Evolutionary conservation across 345 rosid genomes (phyloP).

Genomic region (thale cress (Arabidopsis thaliana)): DNA sequence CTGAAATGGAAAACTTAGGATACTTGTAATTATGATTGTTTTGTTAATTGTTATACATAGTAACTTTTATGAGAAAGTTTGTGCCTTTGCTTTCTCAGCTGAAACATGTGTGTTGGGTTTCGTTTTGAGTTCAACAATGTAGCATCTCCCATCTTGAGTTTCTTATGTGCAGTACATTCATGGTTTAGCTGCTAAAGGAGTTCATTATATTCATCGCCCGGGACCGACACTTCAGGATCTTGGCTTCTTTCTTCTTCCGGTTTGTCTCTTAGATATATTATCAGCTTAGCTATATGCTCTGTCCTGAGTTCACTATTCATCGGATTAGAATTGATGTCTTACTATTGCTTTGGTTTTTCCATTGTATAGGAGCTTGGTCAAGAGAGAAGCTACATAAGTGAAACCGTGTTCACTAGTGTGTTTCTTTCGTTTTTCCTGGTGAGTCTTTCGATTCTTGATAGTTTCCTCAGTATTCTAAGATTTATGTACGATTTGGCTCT

Average conservation of each 20-base stretch:
- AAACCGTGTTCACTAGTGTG: slow-evolving; percentile 69
- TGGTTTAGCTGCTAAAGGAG: slow-evolving; percentile 92
- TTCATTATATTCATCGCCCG: slow-evolving; percentile 88
- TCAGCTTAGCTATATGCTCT: slow-evolving; percentile 4
- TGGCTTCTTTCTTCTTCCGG: slow-evolving; percentile 92
- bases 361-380: slow-evolving; percentile 86
- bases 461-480: not conserved
- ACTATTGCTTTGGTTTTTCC: slow-evolving; percentile 19
- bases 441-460: slow-evolving; percentile 44
- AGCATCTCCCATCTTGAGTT: not conserved
- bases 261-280: slow-evolving; percentile 44
- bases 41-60: slow-evolving; percentile 39
- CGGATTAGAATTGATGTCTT: slow-evolving; percentile 18
- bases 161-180: slow-evolving; percentile 45
- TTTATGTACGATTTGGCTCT: not conserved
- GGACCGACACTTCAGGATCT: slow-evolving; percentile 88
- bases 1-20: slow-evolving; percentile 34
- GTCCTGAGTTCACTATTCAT: not conserved
- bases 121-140: slow-evolving; percentile 14
- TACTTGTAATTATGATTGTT: slow-evolving; percentile 50
- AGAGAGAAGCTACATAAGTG: slow-evolving; percentile 91
- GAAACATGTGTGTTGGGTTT: slow-evolving; percentile 17
- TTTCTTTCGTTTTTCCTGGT: slow-evolving; percentile 81
- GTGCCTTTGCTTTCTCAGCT: slow-evolving; percentile 22
- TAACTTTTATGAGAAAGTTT: slow-evolving; percentile 44